Percentiles rank a stretch among this genome's conserved stretches.
Conservation (phyloP, 1,139 yeast species). For the Candida tropicalis region DNA sequence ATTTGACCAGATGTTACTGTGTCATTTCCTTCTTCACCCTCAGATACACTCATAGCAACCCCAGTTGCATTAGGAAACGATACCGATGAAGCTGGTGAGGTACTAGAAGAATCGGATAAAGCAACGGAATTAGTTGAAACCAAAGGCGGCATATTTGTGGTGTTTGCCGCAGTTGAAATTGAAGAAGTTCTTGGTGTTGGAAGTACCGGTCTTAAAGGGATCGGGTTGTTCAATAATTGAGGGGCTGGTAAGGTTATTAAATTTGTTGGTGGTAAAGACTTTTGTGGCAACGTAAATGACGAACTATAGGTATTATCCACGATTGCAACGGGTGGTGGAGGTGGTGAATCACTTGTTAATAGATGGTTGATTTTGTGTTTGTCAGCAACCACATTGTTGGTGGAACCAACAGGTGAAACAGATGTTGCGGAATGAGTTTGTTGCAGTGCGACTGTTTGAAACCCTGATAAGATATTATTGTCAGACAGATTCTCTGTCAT, state of each 20-base stretch:
- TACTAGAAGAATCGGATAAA: neutral
- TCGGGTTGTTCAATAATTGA: constrained; percentile 1
- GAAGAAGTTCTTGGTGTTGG: constrained; percentile 4
- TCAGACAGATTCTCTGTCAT: neutral
- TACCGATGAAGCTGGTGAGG: constrained; percentile 4
- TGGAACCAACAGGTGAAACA: neutral
- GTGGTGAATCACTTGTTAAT: constrained; percentile 15
- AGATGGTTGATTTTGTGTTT: constrained; percentile 18
- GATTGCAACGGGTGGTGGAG: constrained; percentile 7
- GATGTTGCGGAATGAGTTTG: neutral
- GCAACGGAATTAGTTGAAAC: neutral
- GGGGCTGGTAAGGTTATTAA: constrained; percentile 1
- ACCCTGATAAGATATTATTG: neutral
- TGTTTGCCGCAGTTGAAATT: neutral
- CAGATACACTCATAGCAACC: neutral
- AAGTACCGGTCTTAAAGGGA: constrained; percentile 5
- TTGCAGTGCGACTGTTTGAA: neutral
- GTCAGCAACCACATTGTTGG: neutral
- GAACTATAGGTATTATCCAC: neutral
- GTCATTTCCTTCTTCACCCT: neutral
- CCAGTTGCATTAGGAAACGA: neutral
- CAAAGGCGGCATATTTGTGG: neutral
- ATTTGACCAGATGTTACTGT: neutral
- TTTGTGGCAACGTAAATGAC: neutral
- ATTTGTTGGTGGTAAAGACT: constrained; percentile 2